Conservation (phyloP, 495 filamentous ascomycete species). For the Aspergillus egyptiacus region DNA sequence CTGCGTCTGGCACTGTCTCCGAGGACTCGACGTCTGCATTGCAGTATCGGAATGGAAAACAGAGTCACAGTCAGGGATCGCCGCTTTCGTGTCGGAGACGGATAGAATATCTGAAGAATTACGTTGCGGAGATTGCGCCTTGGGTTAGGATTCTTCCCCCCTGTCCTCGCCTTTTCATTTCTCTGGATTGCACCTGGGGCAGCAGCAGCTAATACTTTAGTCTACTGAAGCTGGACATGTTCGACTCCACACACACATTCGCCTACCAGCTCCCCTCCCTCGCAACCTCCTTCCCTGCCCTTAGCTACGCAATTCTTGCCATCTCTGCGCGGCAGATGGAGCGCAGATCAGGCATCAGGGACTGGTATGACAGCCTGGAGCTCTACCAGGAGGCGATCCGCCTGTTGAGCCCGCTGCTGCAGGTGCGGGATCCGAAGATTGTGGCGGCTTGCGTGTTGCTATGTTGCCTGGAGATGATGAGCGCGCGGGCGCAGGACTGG, state of each 20-base stretch:
- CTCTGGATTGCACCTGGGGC: too few relatives aligned
- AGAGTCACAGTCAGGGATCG: constrained; percentile 3
- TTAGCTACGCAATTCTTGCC: constrained; percentile 38
- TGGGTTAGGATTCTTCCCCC: constrained; percentile 30
- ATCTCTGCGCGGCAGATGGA: constrained; percentile 41
- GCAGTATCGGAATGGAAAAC: background rate
- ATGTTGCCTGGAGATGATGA: constrained; percentile 47
- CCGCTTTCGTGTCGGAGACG: constrained; percentile 21
- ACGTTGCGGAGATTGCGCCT: constrained; percentile 40
- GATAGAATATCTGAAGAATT: constrained; percentile 42
- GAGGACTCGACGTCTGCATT: background rate
- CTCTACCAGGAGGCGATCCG: constrained; percentile 44
- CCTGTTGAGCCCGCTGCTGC: constrained; percentile 30
- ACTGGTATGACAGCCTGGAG: constrained; percentile 38
- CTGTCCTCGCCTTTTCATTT: background rate
- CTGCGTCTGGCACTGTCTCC: background rate
- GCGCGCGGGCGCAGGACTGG: constrained; percentile 41
- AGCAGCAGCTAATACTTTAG: constrained; percentile 9
- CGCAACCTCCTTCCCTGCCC: constrained; percentile 33
- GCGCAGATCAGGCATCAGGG: constrained; percentile 30
- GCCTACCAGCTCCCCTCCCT: constrained; percentile 36
- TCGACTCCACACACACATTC: constrained; percentile 40
- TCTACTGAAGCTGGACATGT: constrained; percentile 41
- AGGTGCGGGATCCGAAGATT: constrained; percentile 35
- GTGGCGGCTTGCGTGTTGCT: constrained; percentile 38